Evolutionary conservation across 129 eudicot species (phyloP).

Genomic region (Pittosporum tobira): DNA sequence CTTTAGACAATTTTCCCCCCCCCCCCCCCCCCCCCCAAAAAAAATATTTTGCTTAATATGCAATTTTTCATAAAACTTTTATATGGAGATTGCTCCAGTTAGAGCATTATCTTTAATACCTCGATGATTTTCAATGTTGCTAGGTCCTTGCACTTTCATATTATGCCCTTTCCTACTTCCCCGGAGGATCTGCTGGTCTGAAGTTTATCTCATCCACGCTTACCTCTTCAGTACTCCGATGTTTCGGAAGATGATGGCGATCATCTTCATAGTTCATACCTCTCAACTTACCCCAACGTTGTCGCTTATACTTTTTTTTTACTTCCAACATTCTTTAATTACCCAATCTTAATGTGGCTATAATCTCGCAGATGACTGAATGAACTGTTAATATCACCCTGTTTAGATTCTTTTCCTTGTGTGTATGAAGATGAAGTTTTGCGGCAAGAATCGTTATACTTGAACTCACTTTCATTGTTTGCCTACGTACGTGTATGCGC

Average conservation of each 20-base stretch:
- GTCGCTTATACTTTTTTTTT: background rate
- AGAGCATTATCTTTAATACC: too few relatives aligned
- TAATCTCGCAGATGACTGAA: background rate
- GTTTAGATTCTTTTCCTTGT: background rate
- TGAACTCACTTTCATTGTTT: too few relatives aligned
- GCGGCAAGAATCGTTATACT: background rate
- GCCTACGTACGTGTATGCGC: too few relatives aligned
- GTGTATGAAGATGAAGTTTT: background rate
- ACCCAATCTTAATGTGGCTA: background rate
- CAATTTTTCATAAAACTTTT: too few relatives aligned
- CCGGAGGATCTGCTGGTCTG: constrained; percentile 92
- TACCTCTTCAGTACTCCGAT: constrained; percentile 58
- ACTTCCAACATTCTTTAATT: background rate
- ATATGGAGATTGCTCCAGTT: too few relatives aligned
- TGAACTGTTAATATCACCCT: background rate
- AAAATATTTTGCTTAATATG: too few relatives aligned
- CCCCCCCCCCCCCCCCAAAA: too few relatives aligned
- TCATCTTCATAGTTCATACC: constrained; percentile 2
- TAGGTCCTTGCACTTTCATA: constrained; percentile 83
- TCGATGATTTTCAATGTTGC: background rate
- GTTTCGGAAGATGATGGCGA: constrained; percentile 72
- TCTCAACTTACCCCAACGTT: background rate
- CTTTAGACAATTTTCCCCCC: too few relatives aligned
- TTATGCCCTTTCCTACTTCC: constrained; percentile 90
- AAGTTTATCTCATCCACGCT: constrained; percentile 72